phyloP scores from a whole-genome alignment of 495 filamentous ascomycete genomes.

The Emericellopsis terricola region DNA sequence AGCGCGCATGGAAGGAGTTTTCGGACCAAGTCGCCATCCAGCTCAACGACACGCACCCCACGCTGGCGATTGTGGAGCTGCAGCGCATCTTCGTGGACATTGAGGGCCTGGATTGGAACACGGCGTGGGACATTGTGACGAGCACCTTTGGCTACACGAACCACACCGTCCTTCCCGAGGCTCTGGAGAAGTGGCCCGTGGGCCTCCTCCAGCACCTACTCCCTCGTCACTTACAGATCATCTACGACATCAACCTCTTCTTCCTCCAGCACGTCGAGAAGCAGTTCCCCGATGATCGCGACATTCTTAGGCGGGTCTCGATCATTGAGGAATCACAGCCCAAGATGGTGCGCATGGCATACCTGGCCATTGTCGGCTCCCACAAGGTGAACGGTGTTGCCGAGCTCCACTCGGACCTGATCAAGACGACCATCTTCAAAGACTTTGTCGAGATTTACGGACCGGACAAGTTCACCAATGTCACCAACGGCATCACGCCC shows the following conservation, averaged over 20 bases:
- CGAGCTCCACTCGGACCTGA: conserved; percentile 89
- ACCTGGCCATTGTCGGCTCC: conserved; percentile 83
- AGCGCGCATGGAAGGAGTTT: conserved; percentile 79
- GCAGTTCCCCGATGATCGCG: conserved; percentile 74
- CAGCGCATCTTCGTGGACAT: conserved; percentile 81
- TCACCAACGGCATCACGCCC: conserved; percentile 95
- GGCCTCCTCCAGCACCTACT: conserved; percentile 81
- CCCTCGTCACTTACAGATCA: conserved; percentile 89
- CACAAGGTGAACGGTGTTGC: conserved; percentile 99
- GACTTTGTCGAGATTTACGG: conserved; percentile 92
- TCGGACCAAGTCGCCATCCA: conserved; percentile 92
- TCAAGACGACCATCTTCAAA: conserved; percentile 97
- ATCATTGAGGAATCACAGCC: conserved; percentile 94
- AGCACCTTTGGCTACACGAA: conserved; percentile 85
- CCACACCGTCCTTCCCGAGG: conserved; percentile 93
- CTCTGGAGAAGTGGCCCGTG: conserved; percentile 96
- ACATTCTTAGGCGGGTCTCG: conserved; percentile 68
- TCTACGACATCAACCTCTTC: conserved; percentile 93
- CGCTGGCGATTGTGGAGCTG: conserved; percentile 86
- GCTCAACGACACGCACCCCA: conserved; percentile 95
- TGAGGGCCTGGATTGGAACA: conserved; percentile 85
- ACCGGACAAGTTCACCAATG: conserved; percentile 92
- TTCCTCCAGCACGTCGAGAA: conserved; percentile 85
- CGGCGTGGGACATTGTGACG: conserved; percentile 67
- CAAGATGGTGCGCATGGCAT: conserved; percentile 98